These are phyloP conservation scores for Thyridium curvatum DNA, from an alignment of 2,329 filamentous ascomycete genomes.

Conservation along the genomic window DNA sequence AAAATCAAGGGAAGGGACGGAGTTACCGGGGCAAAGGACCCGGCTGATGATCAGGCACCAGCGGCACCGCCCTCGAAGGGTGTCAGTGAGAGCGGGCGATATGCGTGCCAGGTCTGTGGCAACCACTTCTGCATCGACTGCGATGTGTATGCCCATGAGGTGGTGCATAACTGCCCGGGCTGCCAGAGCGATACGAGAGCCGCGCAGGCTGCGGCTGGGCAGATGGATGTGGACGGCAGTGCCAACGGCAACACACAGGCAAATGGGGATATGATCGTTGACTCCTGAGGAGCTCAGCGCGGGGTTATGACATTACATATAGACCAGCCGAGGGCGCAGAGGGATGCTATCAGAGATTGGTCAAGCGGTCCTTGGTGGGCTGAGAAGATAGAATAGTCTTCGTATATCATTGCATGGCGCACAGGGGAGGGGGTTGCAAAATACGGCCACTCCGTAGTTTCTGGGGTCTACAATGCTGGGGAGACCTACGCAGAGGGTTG, in stretches of 20 bases:
- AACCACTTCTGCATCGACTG: constrained; percentile 98
- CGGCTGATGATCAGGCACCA: not conserved
- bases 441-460: no score
- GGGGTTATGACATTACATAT: no score
- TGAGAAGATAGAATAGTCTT: no score
- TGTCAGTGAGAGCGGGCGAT: constrained; percentile 79
- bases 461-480: no score
- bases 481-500: no score
- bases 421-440: no score
- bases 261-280: constrained; percentile 39
- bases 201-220: not conserved
- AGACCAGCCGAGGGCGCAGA: no score
- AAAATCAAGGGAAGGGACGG: constrained; percentile 2
- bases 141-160: constrained; percentile 90
- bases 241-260: constrained; percentile 22
- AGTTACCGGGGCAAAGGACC: not conserved
- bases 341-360: no score
- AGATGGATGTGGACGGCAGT: no score
- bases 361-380: no score
- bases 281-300: constrained; percentile 18
- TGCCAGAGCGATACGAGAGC: constrained; percentile 56
- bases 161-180: constrained; percentile 92
- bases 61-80: constrained; percentile 37
- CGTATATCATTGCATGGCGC: no score
- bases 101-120: constrained; percentile 80